Evolutionary conservation across 805 yeast species (phyloP), one percentile per base, ranked within the genome.

Genomic region (Metschnikowia lachancei): DNA sequence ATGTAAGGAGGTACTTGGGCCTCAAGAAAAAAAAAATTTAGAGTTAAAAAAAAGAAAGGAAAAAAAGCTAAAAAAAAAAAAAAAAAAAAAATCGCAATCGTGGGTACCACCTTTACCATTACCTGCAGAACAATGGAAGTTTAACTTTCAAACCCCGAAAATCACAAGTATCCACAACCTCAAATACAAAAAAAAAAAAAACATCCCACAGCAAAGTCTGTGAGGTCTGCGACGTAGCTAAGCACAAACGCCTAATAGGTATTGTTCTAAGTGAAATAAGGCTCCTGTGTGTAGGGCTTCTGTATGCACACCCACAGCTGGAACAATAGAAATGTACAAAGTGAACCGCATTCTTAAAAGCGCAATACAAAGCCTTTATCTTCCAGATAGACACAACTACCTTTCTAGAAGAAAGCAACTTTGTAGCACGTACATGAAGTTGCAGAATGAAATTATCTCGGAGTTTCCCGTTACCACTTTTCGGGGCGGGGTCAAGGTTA

Each of bases 211-310:
- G 43, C 37, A 40, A 40, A 12, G 36, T 32, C 24, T 17, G 41
- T 34, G 42, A 40, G 11, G 36, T 32, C 24, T 17, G 41, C 38
- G 42, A 28, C 22, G 35, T 26, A 39, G 42, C 36, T 38, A 42
- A 17, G 13, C 32, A 16, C 30, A 22, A 1, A 26, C 11, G 22
- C n/a, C 39, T 17, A 34, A 18, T n/a, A 10, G 12, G 38, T 24
- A 35, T 17, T 35, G 32, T 38, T 31, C 22, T 35, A 36, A n/a
- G 40, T 39, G 48, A 40, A 45, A 45, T 45, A 41, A 29, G 29
- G 14, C 20, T n/a, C 37, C 48, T 39, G 48, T 19, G 30, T 31
- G 36, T 14, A 11, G n/a, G n/a, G n/a, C n/a, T n/a, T n/a, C 16
- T n/a, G 24, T 19, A 18, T 29, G 35, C 43, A 39, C 35, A 13